Base-by-base conservation (phyloP, 1,284 basidiomycete genomes). In the Marasmius oreades region DNA sequence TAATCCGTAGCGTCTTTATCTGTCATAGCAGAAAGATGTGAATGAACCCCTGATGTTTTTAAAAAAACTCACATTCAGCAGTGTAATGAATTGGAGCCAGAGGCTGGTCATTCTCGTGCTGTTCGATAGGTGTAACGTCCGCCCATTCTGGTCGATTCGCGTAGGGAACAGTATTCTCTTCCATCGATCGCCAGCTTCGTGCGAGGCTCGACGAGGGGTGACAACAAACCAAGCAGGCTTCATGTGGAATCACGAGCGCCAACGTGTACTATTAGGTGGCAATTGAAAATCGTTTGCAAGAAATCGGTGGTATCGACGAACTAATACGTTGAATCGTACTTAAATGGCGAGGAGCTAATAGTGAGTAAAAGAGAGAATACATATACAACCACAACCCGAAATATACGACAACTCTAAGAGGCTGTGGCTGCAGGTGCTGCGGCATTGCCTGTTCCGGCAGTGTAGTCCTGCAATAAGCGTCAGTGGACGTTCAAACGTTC, bases 1-100 rank as follows among this genome's bases (percentile, higher is more conserved):
- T 95, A 93, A 66, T 92, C 83, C 62, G 94, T 95, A 1, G 91
- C 93, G 73, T 95, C 93, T 61, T 87, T 90, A 74, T 98, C 95
- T 96, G 63, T 22, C 23, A 6, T n/a, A 22, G 3, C 22, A 22
- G 8, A 28, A 14, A 33, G 26, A 51, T 51, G 23, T 28, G 46
- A 53, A 37, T 33, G 20, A 18, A 55, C 24, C 59, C 51, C 43
- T 37, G 33, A 56, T 42, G 36, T 39, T 24, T 24, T 24, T 43
- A 47, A 42, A 20, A 33, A 57, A 55, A 80, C 92, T 70, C 62
- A 95, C 94, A 97, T 76, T 93, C 86, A 48, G 79, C 77, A 5
- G 84, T 84, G 67, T 97, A 97, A 70, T 93, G 86, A 69, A 97
- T 97, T 1, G 92, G 90, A 0, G 93, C 92, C 42, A 97, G 77